A percentile compares a stretch with the other conserved stretches of the same genome.
phyloP scores from a whole-genome alignment of 371 early-diverging fungal species.

The Dentiscutata heterogama region DNA sequence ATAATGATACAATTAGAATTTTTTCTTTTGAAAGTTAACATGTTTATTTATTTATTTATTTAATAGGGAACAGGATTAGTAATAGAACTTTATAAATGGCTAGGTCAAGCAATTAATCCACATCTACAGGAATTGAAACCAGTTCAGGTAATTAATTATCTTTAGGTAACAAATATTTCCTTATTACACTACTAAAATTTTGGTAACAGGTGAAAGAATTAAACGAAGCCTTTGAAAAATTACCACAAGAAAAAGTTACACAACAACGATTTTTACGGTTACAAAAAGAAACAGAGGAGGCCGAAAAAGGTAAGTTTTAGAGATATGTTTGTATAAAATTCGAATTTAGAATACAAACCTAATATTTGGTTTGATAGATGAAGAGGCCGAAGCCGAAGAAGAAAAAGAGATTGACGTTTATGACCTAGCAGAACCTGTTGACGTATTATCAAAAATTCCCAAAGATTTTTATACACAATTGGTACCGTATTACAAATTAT shows the following conservation, averaged over 20 bases:
- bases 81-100: constrained; percentile 85
- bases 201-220: constrained; percentile 80
- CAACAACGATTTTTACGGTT: constrained; percentile 82
- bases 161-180: too few relatives aligned
- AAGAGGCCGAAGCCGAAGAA: constrained; percentile 62
- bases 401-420: constrained; percentile 76
- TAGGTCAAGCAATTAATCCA: constrained; percentile 75
- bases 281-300: constrained; percentile 70
- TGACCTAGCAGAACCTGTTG: constrained; percentile 91
- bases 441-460: constrained; percentile 87
- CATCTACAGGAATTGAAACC: constrained; percentile 80
- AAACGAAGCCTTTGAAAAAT: constrained; percentile 80
- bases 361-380: constrained; percentile 40
- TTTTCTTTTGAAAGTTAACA: background rate
- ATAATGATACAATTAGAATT: background rate
- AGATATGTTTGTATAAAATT: constrained; percentile 42
- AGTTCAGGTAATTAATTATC: constrained; percentile 69
- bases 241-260: constrained; percentile 73
- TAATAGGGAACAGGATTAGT: constrained; percentile 72
- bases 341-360: background rate
- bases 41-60: constrained; percentile 2
- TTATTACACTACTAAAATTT: background rate
- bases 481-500: constrained; percentile 49
- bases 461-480: constrained; percentile 79
- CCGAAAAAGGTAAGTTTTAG: constrained; percentile 50